Conservation (phyloP, 306 rosid genomes). For the Dryas octopetala region DNA sequence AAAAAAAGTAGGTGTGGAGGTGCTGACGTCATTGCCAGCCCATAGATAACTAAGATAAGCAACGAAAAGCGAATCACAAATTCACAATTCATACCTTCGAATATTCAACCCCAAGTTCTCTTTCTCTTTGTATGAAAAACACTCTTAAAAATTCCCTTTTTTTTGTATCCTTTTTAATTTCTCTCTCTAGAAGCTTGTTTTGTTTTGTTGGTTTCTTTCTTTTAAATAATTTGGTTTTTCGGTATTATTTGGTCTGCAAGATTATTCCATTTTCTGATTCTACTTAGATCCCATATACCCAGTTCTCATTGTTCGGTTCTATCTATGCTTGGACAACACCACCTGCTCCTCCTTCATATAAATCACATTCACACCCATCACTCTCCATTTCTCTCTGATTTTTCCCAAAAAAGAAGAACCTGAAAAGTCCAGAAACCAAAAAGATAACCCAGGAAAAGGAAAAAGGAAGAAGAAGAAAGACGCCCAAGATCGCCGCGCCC, state of each 20-base stretch:
- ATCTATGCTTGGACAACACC: constrained; percentile 24
- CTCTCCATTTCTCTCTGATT: constrained; percentile 22
- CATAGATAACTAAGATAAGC: constrained; percentile 30
- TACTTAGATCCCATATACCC: constrained; percentile 54
- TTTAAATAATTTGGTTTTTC: constrained; percentile 6
- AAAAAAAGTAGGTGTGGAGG: not conserved
- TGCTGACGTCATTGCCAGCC: constrained; percentile 49
- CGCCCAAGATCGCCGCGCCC: no score
- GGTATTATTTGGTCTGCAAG: constrained; percentile 31
- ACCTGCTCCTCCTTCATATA: not conserved
- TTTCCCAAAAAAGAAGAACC: not conserved
- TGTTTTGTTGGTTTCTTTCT: not conserved
- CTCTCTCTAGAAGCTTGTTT: not conserved
- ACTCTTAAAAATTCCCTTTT: not conserved
- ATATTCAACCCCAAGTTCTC: constrained; percentile 41
- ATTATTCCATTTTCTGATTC: constrained; percentile 76
- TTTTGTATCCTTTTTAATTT: not conserved
- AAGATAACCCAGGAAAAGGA: not conserved
- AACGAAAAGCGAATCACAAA: constrained; percentile 42
- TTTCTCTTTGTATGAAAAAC: constrained; percentile 4
- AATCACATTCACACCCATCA: not conserved
- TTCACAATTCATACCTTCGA: constrained; percentile 30
- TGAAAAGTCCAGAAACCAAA: not conserved
- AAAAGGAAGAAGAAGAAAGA: not conserved
- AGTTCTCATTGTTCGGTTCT: constrained; percentile 45